Percentiles rank a stretch among this genome's conserved stretches.
phyloP scores from a whole-genome alignment of 306 rosid genomes.

The Castanopsis chinensis region DNA sequence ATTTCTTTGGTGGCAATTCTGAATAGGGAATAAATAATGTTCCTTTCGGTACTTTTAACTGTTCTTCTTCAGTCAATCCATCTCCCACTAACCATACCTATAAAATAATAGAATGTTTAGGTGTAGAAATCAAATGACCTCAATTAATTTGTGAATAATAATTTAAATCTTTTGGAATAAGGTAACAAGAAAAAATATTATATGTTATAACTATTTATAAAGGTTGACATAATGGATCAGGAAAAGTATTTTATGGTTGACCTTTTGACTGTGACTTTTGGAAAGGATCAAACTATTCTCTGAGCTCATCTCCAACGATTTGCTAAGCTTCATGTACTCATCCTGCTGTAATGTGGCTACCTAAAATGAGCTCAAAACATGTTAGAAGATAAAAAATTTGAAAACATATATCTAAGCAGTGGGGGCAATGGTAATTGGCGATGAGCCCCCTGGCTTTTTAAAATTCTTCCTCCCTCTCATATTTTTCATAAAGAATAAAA shows the following conservation, averaged over 20 bases:
- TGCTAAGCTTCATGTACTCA: constrained; percentile 46
- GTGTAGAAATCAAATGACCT: too few species aligned
- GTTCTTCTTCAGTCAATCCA: constrained; percentile 49
- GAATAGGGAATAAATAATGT: constrained; percentile 66
- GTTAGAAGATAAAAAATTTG: neutral
- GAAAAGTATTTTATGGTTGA: too few species aligned
- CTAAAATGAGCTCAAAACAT: constrained; percentile 23
- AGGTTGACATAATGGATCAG: too few species aligned
- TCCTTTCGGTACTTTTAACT: constrained; percentile 60
- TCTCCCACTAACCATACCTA: constrained; percentile 78
- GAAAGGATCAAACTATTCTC: constrained; percentile 38
- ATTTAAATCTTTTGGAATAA: too few species aligned
- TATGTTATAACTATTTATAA: neutral
- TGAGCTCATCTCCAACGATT: constrained; percentile 16
- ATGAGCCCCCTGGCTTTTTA: too few species aligned
- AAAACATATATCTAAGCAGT: too few species aligned
- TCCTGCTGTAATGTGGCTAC: constrained; percentile 36
- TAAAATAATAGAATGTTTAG: neutral
- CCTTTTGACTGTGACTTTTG: constrained; percentile 38
- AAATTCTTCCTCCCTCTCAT: too few species aligned
- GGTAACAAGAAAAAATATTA: too few species aligned
- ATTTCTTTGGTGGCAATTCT: constrained; percentile 60
- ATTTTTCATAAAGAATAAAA: too few species aligned
- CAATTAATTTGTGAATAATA: too few species aligned
- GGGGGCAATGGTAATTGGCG: too few species aligned